Evolutionary conservation across 495 filamentous ascomycete genomes (phyloP).

Genomic region (Penicillium simplicissimum): DNA sequence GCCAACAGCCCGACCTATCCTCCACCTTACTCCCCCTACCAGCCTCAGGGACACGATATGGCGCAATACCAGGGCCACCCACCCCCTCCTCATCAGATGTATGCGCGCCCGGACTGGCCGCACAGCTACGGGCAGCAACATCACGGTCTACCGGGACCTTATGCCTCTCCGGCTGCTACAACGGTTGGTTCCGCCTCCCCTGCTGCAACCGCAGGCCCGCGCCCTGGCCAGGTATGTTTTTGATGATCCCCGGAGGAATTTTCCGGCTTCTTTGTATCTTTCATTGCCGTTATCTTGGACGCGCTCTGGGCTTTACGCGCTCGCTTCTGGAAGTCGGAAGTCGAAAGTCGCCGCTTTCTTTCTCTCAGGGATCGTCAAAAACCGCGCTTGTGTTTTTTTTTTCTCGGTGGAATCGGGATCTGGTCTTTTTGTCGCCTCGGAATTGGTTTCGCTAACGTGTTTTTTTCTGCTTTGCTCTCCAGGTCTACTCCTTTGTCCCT

Average conservation of each 20-base stretch:
- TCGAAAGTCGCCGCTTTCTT: slow-evolving; percentile 6
- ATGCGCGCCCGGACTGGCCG: slow-evolving; percentile 80
- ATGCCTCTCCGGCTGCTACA: slow-evolving; percentile 60
- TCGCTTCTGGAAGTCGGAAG: slow-evolving; percentile 12
- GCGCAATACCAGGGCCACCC: slow-evolving; percentile 61
- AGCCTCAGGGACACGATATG: slow-evolving; percentile 79
- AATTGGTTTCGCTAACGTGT: slow-evolving; percentile 11
- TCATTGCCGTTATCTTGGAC: slow-evolving; percentile 39
- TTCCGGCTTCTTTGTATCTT: slow-evolving; percentile 26
- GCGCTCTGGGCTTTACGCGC: slow-evolving; percentile 21
- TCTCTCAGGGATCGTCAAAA: slow-evolving; percentile 34
- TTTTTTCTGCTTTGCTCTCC: slow-evolving; percentile 34
- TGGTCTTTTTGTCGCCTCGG: neutral
- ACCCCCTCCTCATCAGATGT: slow-evolving; percentile 63
- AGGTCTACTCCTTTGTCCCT: slow-evolving; percentile 98
- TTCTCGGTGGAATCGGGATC: neutral
- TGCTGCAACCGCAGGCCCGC: slow-evolving; percentile 60
- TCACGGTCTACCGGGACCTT: slow-evolving; percentile 61
- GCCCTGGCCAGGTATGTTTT: slow-evolving; percentile 73
- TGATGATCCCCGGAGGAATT: slow-evolving; percentile 35
- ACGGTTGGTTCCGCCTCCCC: slow-evolving; percentile 59
- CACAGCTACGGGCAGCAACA: slow-evolving; percentile 69
- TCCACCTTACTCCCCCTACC: slow-evolving; percentile 82
- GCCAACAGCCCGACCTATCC: slow-evolving; percentile 89
- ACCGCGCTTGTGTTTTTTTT: slow-evolving; percentile 26